phyloP scores from a whole-genome alignment of 306 rosid species.

The Acacia crassicarpa region DNA sequence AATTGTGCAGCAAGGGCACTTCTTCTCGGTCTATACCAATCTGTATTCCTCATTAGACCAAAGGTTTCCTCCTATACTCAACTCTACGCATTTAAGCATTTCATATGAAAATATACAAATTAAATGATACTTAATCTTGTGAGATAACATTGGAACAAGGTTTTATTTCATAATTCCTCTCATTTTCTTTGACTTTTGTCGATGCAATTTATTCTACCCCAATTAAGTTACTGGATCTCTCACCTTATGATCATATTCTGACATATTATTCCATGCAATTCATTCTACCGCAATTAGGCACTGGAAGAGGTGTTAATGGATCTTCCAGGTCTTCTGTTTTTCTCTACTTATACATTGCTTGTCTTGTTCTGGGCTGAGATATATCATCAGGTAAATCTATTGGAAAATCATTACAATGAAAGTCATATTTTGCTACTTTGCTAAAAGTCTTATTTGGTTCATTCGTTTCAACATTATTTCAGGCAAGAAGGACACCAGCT shows the following conservation, averaged over 20 bases:
- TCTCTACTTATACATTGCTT: slow-evolving; percentile 77
- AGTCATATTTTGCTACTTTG: background rate
- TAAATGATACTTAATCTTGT: too few species aligned
- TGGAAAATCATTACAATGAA: background rate
- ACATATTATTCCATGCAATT: background rate
- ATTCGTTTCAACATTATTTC: slow-evolving; percentile 34
- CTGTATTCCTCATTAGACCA: slow-evolving; percentile 54
- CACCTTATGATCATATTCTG: background rate
- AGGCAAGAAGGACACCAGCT: slow-evolving; percentile 80
- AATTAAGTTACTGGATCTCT: background rate
- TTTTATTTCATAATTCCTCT: background rate
- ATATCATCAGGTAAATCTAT: slow-evolving; percentile 60
- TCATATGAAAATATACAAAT: background rate
- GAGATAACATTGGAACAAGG: background rate
- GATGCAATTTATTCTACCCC: background rate
- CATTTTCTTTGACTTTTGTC: background rate
- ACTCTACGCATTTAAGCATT: background rate
- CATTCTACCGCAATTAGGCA: slow-evolving; percentile 29
- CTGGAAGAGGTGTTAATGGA: slow-evolving; percentile 71
- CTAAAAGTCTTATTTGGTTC: background rate
- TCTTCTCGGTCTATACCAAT: slow-evolving; percentile 60
- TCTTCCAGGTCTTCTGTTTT: slow-evolving; percentile 74
- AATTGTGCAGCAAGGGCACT: slow-evolving; percentile 65
- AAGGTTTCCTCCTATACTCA: slow-evolving; percentile 40
- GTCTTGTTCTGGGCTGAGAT: slow-evolving; percentile 93